Evolutionary conservation across 306 rosid genomes (phyloP).

Genomic region (Inga oerstediana): DNA sequence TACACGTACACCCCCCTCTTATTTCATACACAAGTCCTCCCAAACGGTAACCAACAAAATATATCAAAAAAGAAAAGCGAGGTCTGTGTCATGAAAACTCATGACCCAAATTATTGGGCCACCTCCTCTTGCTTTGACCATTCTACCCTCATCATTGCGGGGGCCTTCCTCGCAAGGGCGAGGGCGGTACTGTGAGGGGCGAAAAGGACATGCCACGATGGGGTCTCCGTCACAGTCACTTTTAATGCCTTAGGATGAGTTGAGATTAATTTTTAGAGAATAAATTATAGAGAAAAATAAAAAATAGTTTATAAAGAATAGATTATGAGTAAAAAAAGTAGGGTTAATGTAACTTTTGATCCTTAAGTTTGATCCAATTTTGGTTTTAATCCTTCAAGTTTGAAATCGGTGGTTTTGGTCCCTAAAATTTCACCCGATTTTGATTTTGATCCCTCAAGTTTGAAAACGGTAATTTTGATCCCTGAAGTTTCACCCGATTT

Average conservation of each 20-base stretch:
- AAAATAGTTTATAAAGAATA: no score
- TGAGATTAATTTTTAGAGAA: no score
- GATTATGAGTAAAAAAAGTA: no score
- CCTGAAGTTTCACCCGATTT: no score
- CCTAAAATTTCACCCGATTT: no score
- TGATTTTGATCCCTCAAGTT: no score
- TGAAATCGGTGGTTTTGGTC: no score
- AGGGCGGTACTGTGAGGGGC: neutral
- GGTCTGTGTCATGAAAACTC: neutral
- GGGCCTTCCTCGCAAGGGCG: neutral
- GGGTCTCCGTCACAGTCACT: constrained; percentile 6
- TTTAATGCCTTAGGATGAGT: neutral
- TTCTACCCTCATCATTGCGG: neutral
- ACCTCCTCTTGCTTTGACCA: neutral
- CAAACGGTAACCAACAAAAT: neutral
- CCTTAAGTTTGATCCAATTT: no score
- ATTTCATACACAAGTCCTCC: neutral
- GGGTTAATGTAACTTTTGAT: no score
- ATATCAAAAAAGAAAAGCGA: neutral
- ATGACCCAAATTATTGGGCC: neutral
- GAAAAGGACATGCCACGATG: neutral
- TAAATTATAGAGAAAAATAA: no score
- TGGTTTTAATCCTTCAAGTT: no score
- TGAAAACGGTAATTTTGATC: no score
- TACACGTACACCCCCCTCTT: neutral